Conservation (phyloP, 2,329 filamentous ascomycete species). For the Aspergillus phoenicis region DNA sequence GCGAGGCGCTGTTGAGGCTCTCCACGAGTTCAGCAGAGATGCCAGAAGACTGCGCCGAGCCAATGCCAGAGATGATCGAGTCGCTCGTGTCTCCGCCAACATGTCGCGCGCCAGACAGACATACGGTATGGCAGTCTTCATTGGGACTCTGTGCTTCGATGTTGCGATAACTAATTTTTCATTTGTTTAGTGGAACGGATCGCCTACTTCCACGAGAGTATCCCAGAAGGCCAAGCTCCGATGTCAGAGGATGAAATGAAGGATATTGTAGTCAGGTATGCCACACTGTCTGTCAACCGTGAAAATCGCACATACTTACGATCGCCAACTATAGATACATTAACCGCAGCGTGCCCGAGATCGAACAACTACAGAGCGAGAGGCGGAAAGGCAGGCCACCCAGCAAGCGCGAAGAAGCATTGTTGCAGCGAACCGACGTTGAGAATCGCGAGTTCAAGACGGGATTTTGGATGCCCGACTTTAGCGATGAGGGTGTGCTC, state of each 20-base stretch:
- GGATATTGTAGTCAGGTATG: slow-evolving; percentile 63
- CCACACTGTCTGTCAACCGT: not conserved
- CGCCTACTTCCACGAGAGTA: slow-evolving; percentile 70
- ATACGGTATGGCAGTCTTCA: slow-evolving; percentile 56
- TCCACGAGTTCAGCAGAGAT: slow-evolving; percentile 89
- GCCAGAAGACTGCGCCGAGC: slow-evolving; percentile 79
- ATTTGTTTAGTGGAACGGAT: slow-evolving; percentile 62
- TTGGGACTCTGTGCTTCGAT: slow-evolving; percentile 27
- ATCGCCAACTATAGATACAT: slow-evolving; percentile 35
- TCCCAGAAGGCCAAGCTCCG: slow-evolving; percentile 41
- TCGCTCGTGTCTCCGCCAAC: slow-evolving; percentile 70
- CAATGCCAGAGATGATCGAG: slow-evolving; percentile 76
- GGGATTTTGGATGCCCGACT: slow-evolving; percentile 80
- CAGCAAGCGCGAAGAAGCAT: slow-evolving; percentile 72
- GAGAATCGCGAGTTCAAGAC: slow-evolving; percentile 79
- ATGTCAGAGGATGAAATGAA: slow-evolving; percentile 42
- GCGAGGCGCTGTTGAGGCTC: slow-evolving; percentile 69
- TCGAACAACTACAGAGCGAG: slow-evolving; percentile 58
- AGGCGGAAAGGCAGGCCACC: slow-evolving; percentile 77
- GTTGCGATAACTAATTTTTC: not conserved
- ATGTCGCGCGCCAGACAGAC: slow-evolving; percentile 74
- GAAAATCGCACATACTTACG: not conserved
- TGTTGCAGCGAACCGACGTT: slow-evolving; percentile 69
- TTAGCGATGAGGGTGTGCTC: slow-evolving; percentile 68
- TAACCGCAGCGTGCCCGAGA: slow-evolving; percentile 39